These are phyloP conservation scores for Cudoniella acicularis DNA, from an alignment of 495 filamentous ascomycete species.

Conservation along the genomic window DNA sequence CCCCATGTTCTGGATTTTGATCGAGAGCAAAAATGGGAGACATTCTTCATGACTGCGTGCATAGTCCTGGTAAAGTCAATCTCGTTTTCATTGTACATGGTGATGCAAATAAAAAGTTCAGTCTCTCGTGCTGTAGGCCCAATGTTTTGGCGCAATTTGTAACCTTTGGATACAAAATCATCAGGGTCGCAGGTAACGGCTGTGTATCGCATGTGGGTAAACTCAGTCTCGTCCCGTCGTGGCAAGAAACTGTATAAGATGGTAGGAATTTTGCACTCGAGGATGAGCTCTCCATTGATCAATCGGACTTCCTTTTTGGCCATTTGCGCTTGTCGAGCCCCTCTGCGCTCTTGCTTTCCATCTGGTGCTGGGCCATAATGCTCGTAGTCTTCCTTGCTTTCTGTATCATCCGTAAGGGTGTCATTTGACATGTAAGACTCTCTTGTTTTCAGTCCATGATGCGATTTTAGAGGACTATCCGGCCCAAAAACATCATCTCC, in stretches of 20 bases:
- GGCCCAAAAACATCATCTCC: constrained; percentile 77
- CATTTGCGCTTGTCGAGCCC: constrained; percentile 83
- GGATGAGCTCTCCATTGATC: constrained; percentile 93
- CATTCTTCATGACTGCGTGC: constrained; percentile 98
- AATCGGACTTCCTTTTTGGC: constrained; percentile 90
- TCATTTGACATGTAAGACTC: constrained; percentile 55
- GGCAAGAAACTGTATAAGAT: constrained; percentile 95
- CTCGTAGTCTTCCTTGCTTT: constrained; percentile 48
- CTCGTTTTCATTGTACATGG: constrained; percentile 99
- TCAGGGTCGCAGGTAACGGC: constrained; percentile 99
- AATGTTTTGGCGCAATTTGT: constrained; percentile 95
- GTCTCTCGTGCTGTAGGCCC: constrained; percentile 83
- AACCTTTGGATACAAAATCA: constrained; percentile 82
- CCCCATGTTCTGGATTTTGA: constrained; percentile 94
- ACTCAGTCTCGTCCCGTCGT: constrained; percentile 86
- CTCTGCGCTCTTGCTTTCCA: constrained; percentile 76
- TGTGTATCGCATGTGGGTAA: constrained; percentile 99
- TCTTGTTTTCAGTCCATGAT: constrained; percentile 41
- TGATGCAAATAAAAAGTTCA: constrained; percentile 96
- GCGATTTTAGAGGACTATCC: constrained; percentile 44
- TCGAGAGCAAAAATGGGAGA: constrained; percentile 90
- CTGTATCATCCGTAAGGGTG: constrained; percentile 54
- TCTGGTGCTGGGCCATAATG: constrained; percentile 88
- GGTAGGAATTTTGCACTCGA: constrained; percentile 98
- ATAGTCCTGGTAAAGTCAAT: constrained; percentile 94